Conservation (phyloP, 371 early-diverging fungal species). For the Mucor indicus region DNA sequence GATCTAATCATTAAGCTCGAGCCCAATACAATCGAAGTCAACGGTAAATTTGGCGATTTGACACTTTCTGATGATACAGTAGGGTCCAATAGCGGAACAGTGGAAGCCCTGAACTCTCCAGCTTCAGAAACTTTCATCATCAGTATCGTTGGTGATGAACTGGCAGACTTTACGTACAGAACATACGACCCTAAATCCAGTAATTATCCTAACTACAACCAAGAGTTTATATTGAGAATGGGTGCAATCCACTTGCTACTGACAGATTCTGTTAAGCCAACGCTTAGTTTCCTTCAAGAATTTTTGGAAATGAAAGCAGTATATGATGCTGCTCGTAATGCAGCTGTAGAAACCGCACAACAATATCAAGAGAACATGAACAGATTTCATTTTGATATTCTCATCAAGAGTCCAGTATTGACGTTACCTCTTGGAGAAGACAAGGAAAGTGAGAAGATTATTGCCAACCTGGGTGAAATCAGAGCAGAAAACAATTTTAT, state of each 20-base stretch:
- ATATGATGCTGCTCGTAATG: slow-evolving; percentile 83
- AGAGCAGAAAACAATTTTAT: slow-evolving; percentile 74
- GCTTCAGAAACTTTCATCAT: slow-evolving; percentile 49
- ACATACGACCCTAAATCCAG: slow-evolving; percentile 48
- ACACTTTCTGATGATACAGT: slow-evolving; percentile 56
- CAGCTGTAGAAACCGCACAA: slow-evolving; percentile 78
- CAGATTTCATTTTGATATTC: slow-evolving; percentile 79
- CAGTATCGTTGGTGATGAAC: slow-evolving; percentile 70
- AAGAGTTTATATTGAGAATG: slow-evolving; percentile 57
- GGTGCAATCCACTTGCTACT: slow-evolving; percentile 65
- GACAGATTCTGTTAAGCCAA: slow-evolving; percentile 50
- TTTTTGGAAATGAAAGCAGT: slow-evolving; percentile 88
- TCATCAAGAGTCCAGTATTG: slow-evolving; percentile 87
- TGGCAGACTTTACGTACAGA: slow-evolving; percentile 72
- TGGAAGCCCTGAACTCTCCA: background rate
- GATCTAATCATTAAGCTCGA: slow-evolving; percentile 52
- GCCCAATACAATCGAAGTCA: slow-evolving; percentile 46
- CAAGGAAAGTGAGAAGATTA: slow-evolving; percentile 48
- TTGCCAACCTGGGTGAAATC: slow-evolving; percentile 86
- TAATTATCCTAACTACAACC: slow-evolving; percentile 70
- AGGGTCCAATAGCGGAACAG: background rate
- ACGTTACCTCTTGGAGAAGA: slow-evolving; percentile 70
- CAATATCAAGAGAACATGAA: slow-evolving; percentile 52
- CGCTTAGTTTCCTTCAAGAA: slow-evolving; percentile 62
- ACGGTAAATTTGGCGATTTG: slow-evolving; percentile 73